Evolutionary conservation across 345 rosid genomes (phyloP).

Genomic region (Euphorbia pulcherrima): DNA sequence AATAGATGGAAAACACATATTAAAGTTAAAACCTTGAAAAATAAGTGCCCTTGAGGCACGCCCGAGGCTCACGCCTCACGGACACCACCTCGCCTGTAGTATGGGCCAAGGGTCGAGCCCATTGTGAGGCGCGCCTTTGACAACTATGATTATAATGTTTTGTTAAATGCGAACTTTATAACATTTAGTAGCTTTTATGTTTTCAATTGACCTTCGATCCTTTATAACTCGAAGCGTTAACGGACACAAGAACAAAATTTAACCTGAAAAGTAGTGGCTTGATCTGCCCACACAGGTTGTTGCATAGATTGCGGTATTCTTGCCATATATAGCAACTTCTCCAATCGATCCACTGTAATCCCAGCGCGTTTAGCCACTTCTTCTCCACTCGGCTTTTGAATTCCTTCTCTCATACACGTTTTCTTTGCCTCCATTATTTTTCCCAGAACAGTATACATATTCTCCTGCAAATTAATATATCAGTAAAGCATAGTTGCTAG

Average conservation of each 20-base stretch:
- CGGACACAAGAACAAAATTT: not conserved
- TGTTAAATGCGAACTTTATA: not conserved
- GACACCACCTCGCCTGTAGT: no score
- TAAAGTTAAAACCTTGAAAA: no score
- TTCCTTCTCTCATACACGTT: slow-evolving; percentile 52
- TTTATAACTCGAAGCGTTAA: not conserved
- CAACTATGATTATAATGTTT: no score
- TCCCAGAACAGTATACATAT: slow-evolving; percentile 43
- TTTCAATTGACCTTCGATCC: no score
- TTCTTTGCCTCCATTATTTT: slow-evolving; percentile 68
- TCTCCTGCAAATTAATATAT: slow-evolving; percentile 44
- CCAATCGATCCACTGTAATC: slow-evolving; percentile 54
- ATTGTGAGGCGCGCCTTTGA: no score
- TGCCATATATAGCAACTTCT: slow-evolving; percentile 42
- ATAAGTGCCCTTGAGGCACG: no score
- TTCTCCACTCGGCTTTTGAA: slow-evolving; percentile 51
- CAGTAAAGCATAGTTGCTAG: no score
- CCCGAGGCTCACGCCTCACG: no score
- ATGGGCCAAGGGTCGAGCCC: no score
- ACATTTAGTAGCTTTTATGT: no score
- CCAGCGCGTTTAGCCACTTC: slow-evolving; percentile 65
- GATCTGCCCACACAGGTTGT: slow-evolving; percentile 71
- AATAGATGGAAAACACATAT: no score
- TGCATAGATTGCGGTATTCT: slow-evolving; percentile 71
- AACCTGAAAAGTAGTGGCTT: slow-evolving; percentile 76